Evolutionary conservation across 148 eudicot species (phyloP), one percentile per base, ranked within the genome.

Genomic region (Chenopodium album): DNA sequence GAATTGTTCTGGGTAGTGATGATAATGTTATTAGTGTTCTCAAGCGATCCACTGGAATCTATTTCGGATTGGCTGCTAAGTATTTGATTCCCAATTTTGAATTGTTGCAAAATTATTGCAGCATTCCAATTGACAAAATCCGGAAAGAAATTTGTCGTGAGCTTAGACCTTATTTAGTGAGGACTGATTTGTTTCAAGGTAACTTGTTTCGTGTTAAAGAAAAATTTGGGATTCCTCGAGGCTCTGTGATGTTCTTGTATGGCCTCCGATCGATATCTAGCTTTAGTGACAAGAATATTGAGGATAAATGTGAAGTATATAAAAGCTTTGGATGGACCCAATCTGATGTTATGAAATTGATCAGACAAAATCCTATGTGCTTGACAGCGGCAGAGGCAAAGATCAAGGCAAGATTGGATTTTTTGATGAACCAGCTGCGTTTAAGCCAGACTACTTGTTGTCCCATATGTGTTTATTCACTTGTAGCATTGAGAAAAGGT

Each of bases 401-500:
- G 64, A 79, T 83, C 29, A 74, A 62, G 44, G 37, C 56, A 32
- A 23, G 34, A 62, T 71, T 82, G 83, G 69, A 71, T 23, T 86
- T 82, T 79, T 63, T 79, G 76, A 83, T 79, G 83, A 71, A 85
- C 48, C 79, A 82, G 37, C 76, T 73, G 8, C 52, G 82, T 29
- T 81, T 59, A 70, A 69, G 19, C 83, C 88, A 20, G 65, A 12
- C 52, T 77, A 71, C 71, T 31, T 86, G 71, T 75, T 76, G 1
- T 14, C 79, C 0, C 62, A 56, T 14, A 34, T 77, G n/a, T 1
- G 1, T 11, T 48, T 84, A 12, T 69, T 84, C 3, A 37, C 71
- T 63, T 73, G 19, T 56, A 87, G 83, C 68, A 69, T 81, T 75
- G 85, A 87, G 76, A 87, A 82, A 50, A 79, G 85, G 65, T 69